phyloP scores from a whole-genome alignment of 1,284 basidiomycete species.

The Ceratobasidium sp. region DNA sequence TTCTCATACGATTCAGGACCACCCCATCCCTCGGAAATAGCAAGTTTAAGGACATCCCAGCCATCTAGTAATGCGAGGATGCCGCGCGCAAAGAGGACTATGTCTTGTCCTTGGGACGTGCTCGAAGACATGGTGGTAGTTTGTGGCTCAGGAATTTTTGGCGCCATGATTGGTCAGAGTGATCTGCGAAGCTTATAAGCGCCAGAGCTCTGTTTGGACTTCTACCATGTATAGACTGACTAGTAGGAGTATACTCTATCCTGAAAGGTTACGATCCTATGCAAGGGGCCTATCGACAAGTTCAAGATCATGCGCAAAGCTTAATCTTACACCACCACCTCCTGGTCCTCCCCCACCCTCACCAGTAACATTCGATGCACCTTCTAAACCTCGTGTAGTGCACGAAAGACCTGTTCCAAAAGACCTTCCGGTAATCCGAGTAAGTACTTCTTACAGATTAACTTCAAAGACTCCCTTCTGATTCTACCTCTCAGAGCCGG shows the following conservation, averaged over 20 bases:
- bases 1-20: slow-evolving; percentile 80
- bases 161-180: slow-evolving; percentile 34
- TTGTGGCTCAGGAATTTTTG: slow-evolving; percentile 35
- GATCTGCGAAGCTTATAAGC: slow-evolving; percentile 13
- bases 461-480: not conserved
- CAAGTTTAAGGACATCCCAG: slow-evolving; percentile 88
- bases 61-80: slow-evolving; percentile 81
- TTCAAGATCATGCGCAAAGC: slow-evolving; percentile 22
- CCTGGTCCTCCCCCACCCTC: slow-evolving; percentile 35
- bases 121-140: slow-evolving; percentile 35
- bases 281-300: slow-evolving; percentile 2
- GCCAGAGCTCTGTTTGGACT: slow-evolving; percentile 4
- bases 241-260: not conserved
- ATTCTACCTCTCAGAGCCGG: slow-evolving; percentile 47
- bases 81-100: slow-evolving; percentile 83
- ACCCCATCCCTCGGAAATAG: slow-evolving; percentile 87
- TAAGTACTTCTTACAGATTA: slow-evolving; percentile 20
- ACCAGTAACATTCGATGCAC: slow-evolving; percentile 42
- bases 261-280: not conserved
- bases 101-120: slow-evolving; percentile 36
- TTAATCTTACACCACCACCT: slow-evolving; percentile 31
- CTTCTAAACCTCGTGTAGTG: slow-evolving; percentile 43
- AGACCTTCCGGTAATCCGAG: slow-evolving; percentile 47
- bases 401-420: slow-evolving; percentile 47
- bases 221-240: slow-evolving; percentile 8